Evolutionary conservation across 2,329 filamentous ascomycete genomes (phyloP).

Genomic region (Pyricularia grisea): DNA sequence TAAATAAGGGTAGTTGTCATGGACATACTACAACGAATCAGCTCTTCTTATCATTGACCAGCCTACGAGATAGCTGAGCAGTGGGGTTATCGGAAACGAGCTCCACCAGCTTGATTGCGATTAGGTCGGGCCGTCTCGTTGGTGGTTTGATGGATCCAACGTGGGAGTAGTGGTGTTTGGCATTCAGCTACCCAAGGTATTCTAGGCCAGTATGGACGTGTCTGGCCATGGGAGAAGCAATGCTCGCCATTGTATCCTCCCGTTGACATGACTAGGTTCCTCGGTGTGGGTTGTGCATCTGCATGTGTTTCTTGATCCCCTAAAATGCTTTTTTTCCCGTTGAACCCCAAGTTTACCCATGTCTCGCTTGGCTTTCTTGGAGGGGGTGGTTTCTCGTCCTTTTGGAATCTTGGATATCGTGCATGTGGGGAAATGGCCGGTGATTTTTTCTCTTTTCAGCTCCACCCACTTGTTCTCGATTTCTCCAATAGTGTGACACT

Average conservation of each 20-base stretch:
- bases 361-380: background rate
- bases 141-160: background rate
- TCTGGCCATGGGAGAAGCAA: background rate
- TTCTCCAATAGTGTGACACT: background rate
- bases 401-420: background rate
- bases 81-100: background rate
- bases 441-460: background rate
- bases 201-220: background rate
- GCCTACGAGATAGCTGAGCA: background rate
- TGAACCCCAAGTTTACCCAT: background rate
- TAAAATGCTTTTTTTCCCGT: background rate
- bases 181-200: background rate
- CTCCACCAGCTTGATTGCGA: background rate
- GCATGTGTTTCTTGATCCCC: background rate
- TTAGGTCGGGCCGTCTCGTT: background rate
- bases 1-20: background rate
- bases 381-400: background rate
- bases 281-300: background rate
- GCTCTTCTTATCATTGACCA: background rate
- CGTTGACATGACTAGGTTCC: background rate
- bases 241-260: background rate
- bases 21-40: background rate
- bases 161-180: too few species aligned
- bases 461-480: background rate
- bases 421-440: background rate